Evolutionary conservation across 148 eudicot genomes (phyloP).

Genomic region (Spergularia marina): DNA sequence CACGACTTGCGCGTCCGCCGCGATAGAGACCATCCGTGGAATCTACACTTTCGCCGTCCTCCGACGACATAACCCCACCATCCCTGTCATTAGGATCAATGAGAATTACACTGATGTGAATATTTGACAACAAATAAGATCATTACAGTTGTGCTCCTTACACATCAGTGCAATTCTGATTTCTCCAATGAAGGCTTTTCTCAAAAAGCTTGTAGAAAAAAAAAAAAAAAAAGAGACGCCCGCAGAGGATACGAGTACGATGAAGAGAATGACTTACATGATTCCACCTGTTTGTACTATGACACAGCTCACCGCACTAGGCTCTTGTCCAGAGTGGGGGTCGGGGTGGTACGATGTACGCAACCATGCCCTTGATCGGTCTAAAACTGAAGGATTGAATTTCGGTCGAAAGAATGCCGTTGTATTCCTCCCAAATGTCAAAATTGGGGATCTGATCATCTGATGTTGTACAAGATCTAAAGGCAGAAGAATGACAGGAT

Average conservation of each 20-base stretch:
- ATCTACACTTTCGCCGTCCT: too few species aligned
- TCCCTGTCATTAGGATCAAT: too few species aligned
- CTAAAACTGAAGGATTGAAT: not conserved
- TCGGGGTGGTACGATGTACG: not conserved
- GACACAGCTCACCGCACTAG: constrained; percentile 18
- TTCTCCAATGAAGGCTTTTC: not conserved
- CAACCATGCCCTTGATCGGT: not conserved
- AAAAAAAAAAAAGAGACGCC: not conserved
- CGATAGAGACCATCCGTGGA: too few species aligned
- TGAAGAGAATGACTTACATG: not conserved
- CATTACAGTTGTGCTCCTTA: constrained; percentile 7
- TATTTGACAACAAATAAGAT: constrained; percentile 3
- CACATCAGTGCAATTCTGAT: not conserved
- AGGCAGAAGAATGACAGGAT: constrained; percentile 6
- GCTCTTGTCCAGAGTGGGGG: constrained; percentile 4
- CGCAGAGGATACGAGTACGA: constrained; percentile 1
- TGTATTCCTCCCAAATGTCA: constrained; percentile 7
- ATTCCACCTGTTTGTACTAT: constrained; percentile 1
- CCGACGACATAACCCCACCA: too few species aligned
- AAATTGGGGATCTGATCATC: constrained; percentile 7
- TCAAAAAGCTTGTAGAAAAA: not conserved
- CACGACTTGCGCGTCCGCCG: too few species aligned
- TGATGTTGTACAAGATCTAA: constrained; percentile 9
- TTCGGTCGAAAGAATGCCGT: not conserved
- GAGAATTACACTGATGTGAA: too few species aligned